Percentiles rank a stretch among this genome's conserved stretches.
These are phyloP conservation scores for Daldinia childiae DNA, from an alignment of 495 filamentous ascomycete genomes.

Conservation along the genomic window DNA sequence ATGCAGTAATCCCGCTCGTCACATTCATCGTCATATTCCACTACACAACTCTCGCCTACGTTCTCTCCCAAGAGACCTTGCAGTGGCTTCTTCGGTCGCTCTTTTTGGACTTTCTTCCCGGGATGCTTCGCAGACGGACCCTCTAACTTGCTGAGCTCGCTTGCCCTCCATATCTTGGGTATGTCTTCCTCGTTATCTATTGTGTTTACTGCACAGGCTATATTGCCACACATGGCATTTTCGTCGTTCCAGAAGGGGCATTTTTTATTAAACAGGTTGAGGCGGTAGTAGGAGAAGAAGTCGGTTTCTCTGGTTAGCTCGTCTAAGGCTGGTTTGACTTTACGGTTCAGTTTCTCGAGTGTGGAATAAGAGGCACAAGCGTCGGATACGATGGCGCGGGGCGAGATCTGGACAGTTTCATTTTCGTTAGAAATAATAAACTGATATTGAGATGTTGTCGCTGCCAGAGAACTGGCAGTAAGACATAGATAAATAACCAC, in stretches of 20 bases:
- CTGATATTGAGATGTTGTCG: conserved; percentile 35
- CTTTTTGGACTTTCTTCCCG: conserved; percentile 72
- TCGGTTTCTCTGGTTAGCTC: conserved; percentile 87
- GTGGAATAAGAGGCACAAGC: conserved; percentile 92
- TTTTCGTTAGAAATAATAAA: conserved; percentile 51
- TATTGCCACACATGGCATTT: conserved; percentile 95
- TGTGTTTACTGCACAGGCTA: conserved; percentile 96
- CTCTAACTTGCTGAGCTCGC: conserved; percentile 91
- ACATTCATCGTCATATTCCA: conserved; percentile 97
- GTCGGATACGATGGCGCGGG: conserved; percentile 74
- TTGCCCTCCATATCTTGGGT: conserved; percentile 87
- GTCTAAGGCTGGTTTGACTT: conserved; percentile 80
- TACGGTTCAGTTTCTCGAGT: conserved; percentile 82
- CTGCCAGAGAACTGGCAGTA: conserved; percentile 37
- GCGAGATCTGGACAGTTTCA: conserved; percentile 59
- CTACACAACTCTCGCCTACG: conserved; percentile 93
- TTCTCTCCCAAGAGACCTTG: conserved; percentile 83
- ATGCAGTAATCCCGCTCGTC: conserved; percentile 98
- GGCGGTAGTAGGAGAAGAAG: conserved; percentile 96
- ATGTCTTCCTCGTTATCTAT: conserved; percentile 95
- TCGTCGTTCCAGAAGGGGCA: conserved; percentile 97
- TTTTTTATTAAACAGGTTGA: conserved; percentile 94
- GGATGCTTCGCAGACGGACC: conserved; percentile 92
- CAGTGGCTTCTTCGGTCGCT: conserved; percentile 76
- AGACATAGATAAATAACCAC: conserved; percentile 38